phyloP scores from a whole-genome alignment of 2,329 filamentous ascomycete species.

The Pseudogymnoascus verrucosus region DNA sequence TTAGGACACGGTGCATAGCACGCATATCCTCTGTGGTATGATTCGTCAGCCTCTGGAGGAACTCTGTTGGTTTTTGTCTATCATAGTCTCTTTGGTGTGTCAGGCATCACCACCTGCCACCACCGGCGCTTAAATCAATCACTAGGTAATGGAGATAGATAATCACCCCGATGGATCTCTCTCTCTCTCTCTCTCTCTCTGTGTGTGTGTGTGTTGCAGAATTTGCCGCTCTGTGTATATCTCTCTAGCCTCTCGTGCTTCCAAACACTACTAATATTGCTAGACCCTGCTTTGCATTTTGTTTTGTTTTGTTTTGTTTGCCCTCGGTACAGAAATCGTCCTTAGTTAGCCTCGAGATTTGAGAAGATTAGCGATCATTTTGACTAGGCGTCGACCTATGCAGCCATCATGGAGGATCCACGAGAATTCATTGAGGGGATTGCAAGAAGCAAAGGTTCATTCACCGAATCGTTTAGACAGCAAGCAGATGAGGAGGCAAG shows the following conservation, averaged over 20 bases:
- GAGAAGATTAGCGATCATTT: neutral
- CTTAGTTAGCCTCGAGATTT: neutral
- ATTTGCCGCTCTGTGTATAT: neutral
- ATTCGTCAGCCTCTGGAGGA: neutral
- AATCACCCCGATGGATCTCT: neutral
- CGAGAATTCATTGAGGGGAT: neutral
- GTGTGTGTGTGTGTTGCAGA: neutral
- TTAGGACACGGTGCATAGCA: neutral
- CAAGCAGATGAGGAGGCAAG: neutral
- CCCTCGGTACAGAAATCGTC: neutral
- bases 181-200: neutral
- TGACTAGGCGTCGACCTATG: neutral
- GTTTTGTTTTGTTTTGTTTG: neutral
- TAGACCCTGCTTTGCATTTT: neutral
- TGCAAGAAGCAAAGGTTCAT: neutral
- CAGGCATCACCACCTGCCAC: neutral
- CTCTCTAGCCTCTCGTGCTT: neutral
- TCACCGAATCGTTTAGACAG: neutral
- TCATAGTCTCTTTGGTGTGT: neutral
- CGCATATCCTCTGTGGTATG: neutral
- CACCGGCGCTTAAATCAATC: neutral
- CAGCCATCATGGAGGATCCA: neutral
- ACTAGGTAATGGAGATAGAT: neutral
- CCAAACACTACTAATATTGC: neutral
- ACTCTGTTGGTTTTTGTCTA: neutral